Evolutionary conservation across 1,139 yeast genomes (phyloP), one percentile per base, ranked within the genome.

Genomic region (Kodamaea alishanica): DNA sequence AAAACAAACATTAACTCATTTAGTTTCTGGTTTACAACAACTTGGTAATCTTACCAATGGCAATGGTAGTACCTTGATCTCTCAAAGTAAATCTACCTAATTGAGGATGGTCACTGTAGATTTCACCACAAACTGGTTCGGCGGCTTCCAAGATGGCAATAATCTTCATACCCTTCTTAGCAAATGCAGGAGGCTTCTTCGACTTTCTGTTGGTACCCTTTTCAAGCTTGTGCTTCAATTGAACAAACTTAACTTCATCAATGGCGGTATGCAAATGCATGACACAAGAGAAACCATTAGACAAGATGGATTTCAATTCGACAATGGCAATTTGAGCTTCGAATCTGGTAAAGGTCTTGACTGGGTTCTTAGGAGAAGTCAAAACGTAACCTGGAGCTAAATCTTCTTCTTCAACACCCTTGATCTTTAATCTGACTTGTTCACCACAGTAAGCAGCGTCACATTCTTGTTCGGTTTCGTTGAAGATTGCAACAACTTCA

Each of bases 251-350:
- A 40, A 92, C 96, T 67, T 92, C 98, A 67, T 92, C 97, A 56
- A 92, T 88, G 40, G 98, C 97, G 36, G 98, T 88, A 72, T 94
- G 98, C 56, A 92, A 84, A 60, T 92, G 98, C 97, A 92, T 90
- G 44, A 92, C 97, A 77, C 98, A 92, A 8, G 96, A 81, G 71
- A 83, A 92, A 46, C 99, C 99, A 39, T 94, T 82, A 8, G 98
- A 87, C 60, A 92, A 75, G 58, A 92, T 90, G 12, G 96, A 85
- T 68, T 85, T 88, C 62, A 92, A 80, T 67, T 92, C 99, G 45
- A 94, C 96, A 67, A 92, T 87, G 43, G 97, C 97, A 50, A 92
- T 79, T 67, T 92, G 97, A 5, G 98, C 98, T 66, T 89, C 96
- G 60, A 92, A 92, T 53, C 75, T 78, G 30, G 94, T 84, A 35